A percentile compares a stretch with the other conserved stretches of the same genome.
phyloP scores from a whole-genome alignment of 768 basidiomycete species.

The Termitomyces bulborhizus region DNA sequence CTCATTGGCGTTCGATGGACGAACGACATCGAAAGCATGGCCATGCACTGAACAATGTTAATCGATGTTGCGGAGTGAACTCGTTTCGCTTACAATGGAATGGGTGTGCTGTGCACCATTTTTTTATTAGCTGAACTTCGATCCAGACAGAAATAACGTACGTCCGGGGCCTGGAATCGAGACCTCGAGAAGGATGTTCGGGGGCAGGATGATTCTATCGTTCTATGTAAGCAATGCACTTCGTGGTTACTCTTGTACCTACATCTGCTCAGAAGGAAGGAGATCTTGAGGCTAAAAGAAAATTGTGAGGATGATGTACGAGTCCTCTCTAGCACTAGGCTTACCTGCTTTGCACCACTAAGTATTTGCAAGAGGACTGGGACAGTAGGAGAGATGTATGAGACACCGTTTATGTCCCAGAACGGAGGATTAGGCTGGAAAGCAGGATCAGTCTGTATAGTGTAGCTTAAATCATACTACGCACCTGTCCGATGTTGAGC shows the following conservation, averaged over 20 bases:
- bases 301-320: background rate
- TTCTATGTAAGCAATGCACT: background rate
- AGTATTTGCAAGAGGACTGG: constrained; percentile 50
- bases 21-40: constrained; percentile 24
- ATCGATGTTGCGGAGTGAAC: background rate
- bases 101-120: constrained; percentile 16
- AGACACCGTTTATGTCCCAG: constrained; percentile 25
- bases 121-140: background rate
- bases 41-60: constrained; percentile 19
- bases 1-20: constrained; percentile 16
- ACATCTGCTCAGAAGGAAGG: constrained; percentile 30
- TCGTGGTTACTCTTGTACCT: background rate
- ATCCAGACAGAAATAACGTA: constrained; percentile 1
- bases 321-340: background rate
- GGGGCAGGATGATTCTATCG: constrained; percentile 9
- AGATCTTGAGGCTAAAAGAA: constrained; percentile 31
- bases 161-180: constrained; percentile 28
- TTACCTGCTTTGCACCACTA: constrained; percentile 31
- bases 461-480: background rate
- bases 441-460: background rate
- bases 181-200: constrained; percentile 17
- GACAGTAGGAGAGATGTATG: constrained; percentile 32
- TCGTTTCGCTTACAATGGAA: constrained; percentile 21
- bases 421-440: constrained; percentile 23
- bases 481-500: constrained; percentile 16